These are phyloP conservation scores for Suillus clintonianus DNA, from an alignment of 768 basidiomycete species.

Conservation along the genomic window DNA sequence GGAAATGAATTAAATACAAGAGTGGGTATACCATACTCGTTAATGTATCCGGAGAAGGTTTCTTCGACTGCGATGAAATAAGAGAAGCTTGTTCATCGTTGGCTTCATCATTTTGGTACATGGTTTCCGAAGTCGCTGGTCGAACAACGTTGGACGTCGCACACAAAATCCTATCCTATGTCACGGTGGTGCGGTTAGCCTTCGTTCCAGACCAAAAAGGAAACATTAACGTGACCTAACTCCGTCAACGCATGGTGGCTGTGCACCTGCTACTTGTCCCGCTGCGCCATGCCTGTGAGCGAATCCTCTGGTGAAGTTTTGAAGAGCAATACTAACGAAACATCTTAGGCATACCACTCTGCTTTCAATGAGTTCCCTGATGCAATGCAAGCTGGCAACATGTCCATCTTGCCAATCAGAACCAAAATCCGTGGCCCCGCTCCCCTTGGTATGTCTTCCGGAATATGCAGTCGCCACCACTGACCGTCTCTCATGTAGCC, in stretches of 20 bases:
- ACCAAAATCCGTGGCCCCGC: conserved; percentile 93
- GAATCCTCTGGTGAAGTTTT: background rate
- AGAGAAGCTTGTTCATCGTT: conserved; percentile 46
- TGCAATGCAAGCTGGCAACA: conserved; percentile 84
- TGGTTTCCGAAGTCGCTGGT: conserved; percentile 5
- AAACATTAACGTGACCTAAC: background rate
- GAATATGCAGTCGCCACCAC: conserved; percentile 9
- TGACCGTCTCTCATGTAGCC: conserved; percentile 45
- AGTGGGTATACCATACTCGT: conserved; percentile 55
- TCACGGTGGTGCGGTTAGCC: conserved; percentile 1
- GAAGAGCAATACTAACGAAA: background rate
- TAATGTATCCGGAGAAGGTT: conserved; percentile 69
- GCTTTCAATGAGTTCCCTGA: conserved; percentile 86
- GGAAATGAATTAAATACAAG: background rate
- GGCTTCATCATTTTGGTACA: conserved; percentile 28
- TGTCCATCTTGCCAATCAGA: conserved; percentile 86
- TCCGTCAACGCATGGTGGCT: conserved; percentile 12
- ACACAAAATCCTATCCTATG: background rate
- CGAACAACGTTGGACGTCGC: conserved; percentile 2
- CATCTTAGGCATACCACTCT: conserved; percentile 91
- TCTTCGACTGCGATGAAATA: conserved; percentile 45
- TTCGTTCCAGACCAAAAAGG: background rate
- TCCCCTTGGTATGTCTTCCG: conserved; percentile 57
- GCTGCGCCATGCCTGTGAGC: conserved; percentile 55
- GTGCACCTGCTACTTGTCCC: conserved; percentile 29